These are phyloP conservation scores for Vicia faba DNA, from an alignment of 306 rosid species.

Conservation along the genomic window DNA sequence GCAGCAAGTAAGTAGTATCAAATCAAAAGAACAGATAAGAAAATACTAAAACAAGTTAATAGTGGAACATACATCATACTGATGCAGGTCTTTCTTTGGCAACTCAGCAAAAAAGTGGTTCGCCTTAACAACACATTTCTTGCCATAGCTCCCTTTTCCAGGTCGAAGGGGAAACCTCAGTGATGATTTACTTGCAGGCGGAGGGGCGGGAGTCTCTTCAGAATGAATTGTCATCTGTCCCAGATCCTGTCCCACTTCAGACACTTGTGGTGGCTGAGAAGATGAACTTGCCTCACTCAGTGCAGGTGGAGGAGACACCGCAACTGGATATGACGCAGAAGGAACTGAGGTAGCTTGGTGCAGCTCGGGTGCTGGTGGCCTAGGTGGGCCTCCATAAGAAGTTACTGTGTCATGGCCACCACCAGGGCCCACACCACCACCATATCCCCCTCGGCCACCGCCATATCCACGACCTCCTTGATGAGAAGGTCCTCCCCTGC, in stretches of 20 bases:
- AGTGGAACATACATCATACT: constrained; percentile 77
- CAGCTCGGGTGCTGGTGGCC: constrained; percentile 89
- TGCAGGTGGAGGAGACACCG: constrained; percentile 56
- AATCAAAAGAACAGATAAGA: neutral
- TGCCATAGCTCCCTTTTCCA: constrained; percentile 80
- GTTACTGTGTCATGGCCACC: constrained; percentile 60
- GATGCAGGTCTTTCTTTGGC: constrained; percentile 90
- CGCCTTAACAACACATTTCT: constrained; percentile 72
- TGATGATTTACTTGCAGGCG: constrained; percentile 73
- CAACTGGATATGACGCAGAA: constrained; percentile 61
- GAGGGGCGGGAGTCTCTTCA: constrained; percentile 48
- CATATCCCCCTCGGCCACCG: constrained; percentile 50
- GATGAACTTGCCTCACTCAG: constrained; percentile 68
- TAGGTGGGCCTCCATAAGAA: constrained; percentile 65
- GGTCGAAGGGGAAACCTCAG: constrained; percentile 94
- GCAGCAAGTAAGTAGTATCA: neutral
- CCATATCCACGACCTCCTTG: constrained; percentile 75
- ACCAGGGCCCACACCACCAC: constrained; percentile 48
- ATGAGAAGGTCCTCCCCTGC: constrained; percentile 77
- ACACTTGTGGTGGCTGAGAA: constrained; percentile 46
- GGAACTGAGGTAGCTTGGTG: constrained; percentile 93
- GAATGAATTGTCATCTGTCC: constrained; percentile 46
- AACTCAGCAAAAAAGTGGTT: constrained; percentile 93
- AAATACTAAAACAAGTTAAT: neutral
- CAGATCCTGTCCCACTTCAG: constrained; percentile 46